Conservation (phyloP, 1,284 basidiomycete species). For the Ceratobasidium sp. region DNA sequence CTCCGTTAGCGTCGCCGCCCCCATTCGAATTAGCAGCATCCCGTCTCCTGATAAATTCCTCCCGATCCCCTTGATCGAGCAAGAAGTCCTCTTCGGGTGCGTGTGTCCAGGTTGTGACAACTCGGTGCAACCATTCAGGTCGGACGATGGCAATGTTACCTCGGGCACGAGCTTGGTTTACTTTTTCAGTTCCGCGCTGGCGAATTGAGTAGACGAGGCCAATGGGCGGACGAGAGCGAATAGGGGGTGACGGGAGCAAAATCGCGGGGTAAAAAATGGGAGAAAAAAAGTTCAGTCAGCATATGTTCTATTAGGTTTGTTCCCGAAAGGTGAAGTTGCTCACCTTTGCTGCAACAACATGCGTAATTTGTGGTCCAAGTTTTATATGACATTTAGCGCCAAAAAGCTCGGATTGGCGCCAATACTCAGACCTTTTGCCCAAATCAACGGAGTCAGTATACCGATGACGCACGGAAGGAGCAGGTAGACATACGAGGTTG, state of each 20-base stretch:
- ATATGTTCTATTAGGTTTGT: too few relatives aligned
- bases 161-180: conserved; percentile 43
- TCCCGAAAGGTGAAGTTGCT: conserved; percentile 50
- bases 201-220: conserved; percentile 82
- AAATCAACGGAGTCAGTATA: not conserved
- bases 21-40: conserved; percentile 64
- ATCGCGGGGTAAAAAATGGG: not conserved
- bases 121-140: conserved; percentile 40
- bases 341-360: conserved; percentile 91
- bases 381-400: conserved; percentile 86
- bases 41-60: conserved; percentile 51
- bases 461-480: not conserved
- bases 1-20: too few relatives aligned
- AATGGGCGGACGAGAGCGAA: conserved; percentile 57
- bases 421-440: conserved; percentile 78
- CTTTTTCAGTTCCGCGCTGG: conserved; percentile 45
- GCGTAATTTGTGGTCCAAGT: conserved; percentile 78
- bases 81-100: conserved; percentile 49
- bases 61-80: conserved; percentile 50
- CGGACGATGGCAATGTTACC: conserved; percentile 42
- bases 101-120: conserved; percentile 48
- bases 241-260: conserved; percentile 44
- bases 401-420: conserved; percentile 89
- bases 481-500: conserved; percentile 66
- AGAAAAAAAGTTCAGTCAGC: too few relatives aligned